Evolutionary conservation across 441 rosid genomes (phyloP).

Genomic region (Erysimum pusillum): DNA sequence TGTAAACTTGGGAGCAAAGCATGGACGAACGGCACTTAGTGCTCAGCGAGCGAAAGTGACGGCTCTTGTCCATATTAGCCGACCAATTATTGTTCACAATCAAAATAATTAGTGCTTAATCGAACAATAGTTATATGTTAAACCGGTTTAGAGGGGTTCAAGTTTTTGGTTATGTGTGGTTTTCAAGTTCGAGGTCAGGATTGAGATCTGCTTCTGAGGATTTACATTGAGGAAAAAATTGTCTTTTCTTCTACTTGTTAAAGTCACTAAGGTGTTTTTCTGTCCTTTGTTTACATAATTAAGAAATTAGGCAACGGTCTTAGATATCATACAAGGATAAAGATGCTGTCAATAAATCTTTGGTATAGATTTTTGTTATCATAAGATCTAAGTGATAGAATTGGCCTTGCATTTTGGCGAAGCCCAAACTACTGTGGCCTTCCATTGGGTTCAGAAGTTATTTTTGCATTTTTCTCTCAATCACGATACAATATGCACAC

Average conservation of each 20-base stretch:
- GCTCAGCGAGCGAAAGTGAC: slow-evolving; percentile 35
- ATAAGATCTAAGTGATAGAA: neutral
- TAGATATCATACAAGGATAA: neutral
- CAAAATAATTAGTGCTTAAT: slow-evolving; percentile 3
- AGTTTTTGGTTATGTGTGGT: slow-evolving; percentile 1
- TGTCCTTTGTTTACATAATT: neutral
- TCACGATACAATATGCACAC: neutral
- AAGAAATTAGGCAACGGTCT: neutral
- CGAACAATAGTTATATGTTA: neutral
- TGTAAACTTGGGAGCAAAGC: slow-evolving; percentile 42
- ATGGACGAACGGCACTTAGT: slow-evolving; percentile 24
- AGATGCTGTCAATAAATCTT: neutral
- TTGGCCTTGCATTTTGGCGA: neutral
- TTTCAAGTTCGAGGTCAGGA: neutral
- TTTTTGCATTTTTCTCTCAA: neutral
- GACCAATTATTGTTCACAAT: slow-evolving; percentile 17
- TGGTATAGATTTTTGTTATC: neutral
- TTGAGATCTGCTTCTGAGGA: neutral
- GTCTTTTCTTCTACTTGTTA: neutral
- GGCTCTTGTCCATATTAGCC: slow-evolving; percentile 44
- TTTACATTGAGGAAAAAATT: neutral
- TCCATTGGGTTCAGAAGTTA: neutral
- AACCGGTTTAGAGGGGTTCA: slow-evolving; percentile 13
- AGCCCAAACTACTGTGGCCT: neutral
- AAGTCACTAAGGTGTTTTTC: neutral